A percentile compares a stretch with the other conserved stretches of the same genome.
Evolutionary conservation across 2,329 filamentous ascomycete genomes (phyloP).

Genomic region (Cladobotryum protrusum): DNA sequence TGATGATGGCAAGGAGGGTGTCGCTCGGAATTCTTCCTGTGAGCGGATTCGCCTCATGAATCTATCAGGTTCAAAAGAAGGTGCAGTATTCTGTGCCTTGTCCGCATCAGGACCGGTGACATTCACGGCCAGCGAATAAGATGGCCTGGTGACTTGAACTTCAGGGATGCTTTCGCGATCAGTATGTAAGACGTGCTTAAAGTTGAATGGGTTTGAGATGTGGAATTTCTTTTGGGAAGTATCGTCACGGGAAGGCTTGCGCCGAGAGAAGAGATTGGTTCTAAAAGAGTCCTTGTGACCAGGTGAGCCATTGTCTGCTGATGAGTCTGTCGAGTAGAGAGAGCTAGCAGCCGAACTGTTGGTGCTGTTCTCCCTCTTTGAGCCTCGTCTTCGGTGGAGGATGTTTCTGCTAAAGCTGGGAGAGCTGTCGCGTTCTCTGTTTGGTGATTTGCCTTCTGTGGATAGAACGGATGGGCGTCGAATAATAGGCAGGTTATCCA

Average conservation of each 20-base stretch:
- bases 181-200: constrained; percentile 58
- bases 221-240: constrained; percentile 36
- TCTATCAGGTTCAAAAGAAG: constrained; percentile 25
- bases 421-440: constrained; percentile 50
- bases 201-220: constrained; percentile 61
- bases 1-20: constrained; percentile 42
- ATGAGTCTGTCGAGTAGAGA: constrained; percentile 39
- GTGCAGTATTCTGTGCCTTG: constrained; percentile 20
- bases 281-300: constrained; percentile 40
- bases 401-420: constrained; percentile 55
- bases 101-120: constrained; percentile 15
- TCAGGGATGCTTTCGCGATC: constrained; percentile 42
- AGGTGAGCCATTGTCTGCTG: constrained; percentile 26
- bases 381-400: constrained; percentile 47
- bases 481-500: constrained; percentile 45
- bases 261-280: constrained; percentile 45
- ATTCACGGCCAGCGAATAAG: constrained; percentile 7
- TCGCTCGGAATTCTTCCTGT: constrained; percentile 42
- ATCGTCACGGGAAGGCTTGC: constrained; percentile 36
- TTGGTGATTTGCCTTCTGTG: constrained; percentile 40
- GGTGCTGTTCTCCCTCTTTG: constrained; percentile 46
- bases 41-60: constrained; percentile 40
- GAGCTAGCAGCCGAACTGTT: constrained; percentile 43
- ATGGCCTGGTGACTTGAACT: constrained; percentile 17
- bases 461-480: constrained; percentile 53